Percentiles rank a stretch among this genome's conserved stretches.
Evolutionary conservation across 169 alveolate species (phyloP).

Genomic region (Besnoitia besnoiti): DNA sequence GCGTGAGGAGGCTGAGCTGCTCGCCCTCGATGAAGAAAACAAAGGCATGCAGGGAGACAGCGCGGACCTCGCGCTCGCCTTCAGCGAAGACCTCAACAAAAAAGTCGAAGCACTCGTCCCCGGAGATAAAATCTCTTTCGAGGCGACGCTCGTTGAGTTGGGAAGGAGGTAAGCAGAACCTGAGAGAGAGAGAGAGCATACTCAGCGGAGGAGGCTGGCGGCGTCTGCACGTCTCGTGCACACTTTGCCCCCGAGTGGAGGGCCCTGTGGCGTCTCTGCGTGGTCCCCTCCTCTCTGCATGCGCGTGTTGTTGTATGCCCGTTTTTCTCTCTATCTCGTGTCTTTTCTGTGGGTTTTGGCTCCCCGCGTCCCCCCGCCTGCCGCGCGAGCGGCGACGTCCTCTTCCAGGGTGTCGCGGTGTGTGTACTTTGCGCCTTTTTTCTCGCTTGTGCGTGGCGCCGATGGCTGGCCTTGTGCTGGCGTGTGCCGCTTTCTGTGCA

Average conservation of each 20-base stretch:
- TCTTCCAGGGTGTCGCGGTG: not conserved
- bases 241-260: no score
- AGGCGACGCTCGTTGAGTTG: slow-evolving; percentile 48
- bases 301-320: not conserved
- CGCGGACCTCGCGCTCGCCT: slow-evolving; percentile 56
- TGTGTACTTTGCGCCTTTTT: not conserved
- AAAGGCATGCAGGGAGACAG: slow-evolving; percentile 62
- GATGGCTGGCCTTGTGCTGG: not conserved
- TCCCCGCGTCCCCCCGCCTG: not conserved
- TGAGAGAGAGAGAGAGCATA: not conserved
- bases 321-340: not conserved
- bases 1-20: not conserved
- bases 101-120: slow-evolving; percentile 36
- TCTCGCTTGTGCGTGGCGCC: no score
- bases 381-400: not conserved
- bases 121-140: slow-evolving; percentile 49
- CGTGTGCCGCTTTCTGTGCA: not conserved
- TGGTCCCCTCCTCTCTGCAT: no score
- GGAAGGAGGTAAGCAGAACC: slow-evolving; percentile 30
- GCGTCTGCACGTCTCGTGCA: no score
- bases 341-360: not conserved
- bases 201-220: no score
- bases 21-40: slow-evolving; percentile 19
- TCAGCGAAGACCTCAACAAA: slow-evolving; percentile 35
- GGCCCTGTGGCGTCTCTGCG: no score